These are phyloP conservation scores for Glebionis coronaria DNA, from an alignment of 129 eudicot species.

Conservation along the genomic window DNA sequence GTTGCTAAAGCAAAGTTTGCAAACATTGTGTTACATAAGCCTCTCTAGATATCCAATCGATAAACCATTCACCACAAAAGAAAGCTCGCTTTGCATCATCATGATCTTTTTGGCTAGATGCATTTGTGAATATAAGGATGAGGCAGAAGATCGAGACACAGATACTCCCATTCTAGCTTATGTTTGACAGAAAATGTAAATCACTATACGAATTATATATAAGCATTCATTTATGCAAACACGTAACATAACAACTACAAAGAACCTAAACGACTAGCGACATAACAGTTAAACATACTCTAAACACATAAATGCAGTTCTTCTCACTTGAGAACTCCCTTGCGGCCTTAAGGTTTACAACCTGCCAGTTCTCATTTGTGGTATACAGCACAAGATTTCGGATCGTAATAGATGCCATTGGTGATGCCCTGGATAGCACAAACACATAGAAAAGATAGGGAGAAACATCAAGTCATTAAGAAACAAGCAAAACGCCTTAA, in stretches of 20 bases:
- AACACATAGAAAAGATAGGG: neutral
- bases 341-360: slow-evolving; percentile 89
- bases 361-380: slow-evolving; percentile 91
- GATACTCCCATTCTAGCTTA: slow-evolving; percentile 94
- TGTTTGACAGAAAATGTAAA: slow-evolving; percentile 31
- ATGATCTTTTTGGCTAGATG: slow-evolving; percentile 54
- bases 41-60: slow-evolving; percentile 92
- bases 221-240: slow-evolving; percentile 9
- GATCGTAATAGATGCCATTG: slow-evolving; percentile 93
- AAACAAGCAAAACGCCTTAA: slow-evolving; percentile 3
- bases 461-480: neutral
- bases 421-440: slow-evolving; percentile 65
- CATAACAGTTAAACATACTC: slow-evolving; percentile 44
- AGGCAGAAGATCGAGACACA: slow-evolving; percentile 84
- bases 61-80: slow-evolving; percentile 89
- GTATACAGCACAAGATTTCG: slow-evolving; percentile 76
- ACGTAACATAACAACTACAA: no score
- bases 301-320: slow-evolving; percentile 80
- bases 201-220: slow-evolving; percentile 12
- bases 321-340: slow-evolving; percentile 72
- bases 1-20: slow-evolving; percentile 33
- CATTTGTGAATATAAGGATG: slow-evolving; percentile 75
- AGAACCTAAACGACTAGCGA: no score
- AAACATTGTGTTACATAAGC: slow-evolving; percentile 76
- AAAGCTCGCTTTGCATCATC: slow-evolving; percentile 89